Base-by-base conservation (phyloP, 2,329 filamentous ascomycete genomes). In the Cryoendolithus antarcticus region DNA sequence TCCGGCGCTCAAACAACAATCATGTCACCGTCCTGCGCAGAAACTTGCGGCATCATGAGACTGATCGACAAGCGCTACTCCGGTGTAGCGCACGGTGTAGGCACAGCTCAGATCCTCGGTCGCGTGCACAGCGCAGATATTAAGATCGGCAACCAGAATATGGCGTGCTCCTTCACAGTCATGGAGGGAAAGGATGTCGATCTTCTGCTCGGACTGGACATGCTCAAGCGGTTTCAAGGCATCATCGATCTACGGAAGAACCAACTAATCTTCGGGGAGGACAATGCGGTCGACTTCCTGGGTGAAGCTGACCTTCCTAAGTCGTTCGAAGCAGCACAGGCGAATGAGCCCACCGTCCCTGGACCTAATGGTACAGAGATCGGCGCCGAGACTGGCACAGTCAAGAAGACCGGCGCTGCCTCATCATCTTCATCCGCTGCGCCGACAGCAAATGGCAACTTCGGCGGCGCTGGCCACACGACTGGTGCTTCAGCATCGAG, bases 181-280 rank as follows among this genome's bases (percentile, higher is more conserved):
- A 98, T 98, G 91, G 91, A 98, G 65, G 91, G 91, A 48, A 98
- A 96, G 63, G 79, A 86, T 38, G 91, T 98, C 15, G 91, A 96
- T 58, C 70, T 98, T n/a, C 73, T 98, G 2, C 75, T 98, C 9
- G 91, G 91, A 3, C 67, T 98, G 32, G 91, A 98, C 61, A 98
- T 98, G 85, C 71, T 98, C 45, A 95, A 93, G 65, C 77, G 91
- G 30, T 88, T 96, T 62, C 89, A 94, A 62, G 91, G 89, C 29
- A 82, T 74, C 51, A 89, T 98, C 54, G 91, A 98, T 59, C 72
- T 98, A 9, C 74, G 77, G 47, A 81, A 80, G 54, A 86, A 91
- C 53, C 83, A 80, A 46, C 74, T 98, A n/a, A 74, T 93, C 46
- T 94, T 98, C 50, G 55, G 55, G n/a, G 52, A 56, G 30, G 84